These are phyloP conservation scores for Debaryomyces castellii DNA, from an alignment of 805 yeast species.

Conservation along the genomic window DNA sequence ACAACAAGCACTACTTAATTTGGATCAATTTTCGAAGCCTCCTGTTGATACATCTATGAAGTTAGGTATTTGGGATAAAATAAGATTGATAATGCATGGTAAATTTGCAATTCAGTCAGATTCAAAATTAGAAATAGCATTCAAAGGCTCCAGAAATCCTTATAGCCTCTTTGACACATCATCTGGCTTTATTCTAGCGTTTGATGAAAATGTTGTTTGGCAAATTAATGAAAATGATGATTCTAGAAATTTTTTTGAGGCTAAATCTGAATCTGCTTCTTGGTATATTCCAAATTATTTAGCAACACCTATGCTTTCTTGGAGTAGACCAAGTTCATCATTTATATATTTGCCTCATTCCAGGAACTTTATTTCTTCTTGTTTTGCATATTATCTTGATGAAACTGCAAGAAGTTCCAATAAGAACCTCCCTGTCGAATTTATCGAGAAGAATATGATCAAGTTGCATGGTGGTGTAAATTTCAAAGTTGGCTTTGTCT, in stretches of 20 bases:
- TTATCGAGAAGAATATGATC: slow-evolving; percentile 46
- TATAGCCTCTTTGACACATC: slow-evolving; percentile 63
- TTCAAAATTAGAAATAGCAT: slow-evolving; percentile 52
- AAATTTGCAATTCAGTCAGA: slow-evolving; percentile 52
- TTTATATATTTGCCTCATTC: slow-evolving; percentile 48
- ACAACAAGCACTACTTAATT: slow-evolving; percentile 71
- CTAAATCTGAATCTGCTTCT: slow-evolving; percentile 58
- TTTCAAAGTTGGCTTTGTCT: slow-evolving; percentile 49
- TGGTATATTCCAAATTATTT: slow-evolving; percentile 79
- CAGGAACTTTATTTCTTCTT: slow-evolving; percentile 41
- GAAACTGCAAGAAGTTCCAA: slow-evolving; percentile 10
- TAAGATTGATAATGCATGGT: slow-evolving; percentile 76
- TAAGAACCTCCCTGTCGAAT: not conserved
- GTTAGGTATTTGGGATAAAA: slow-evolving; percentile 91
- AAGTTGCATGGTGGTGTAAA: slow-evolving; percentile 60
- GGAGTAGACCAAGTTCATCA: slow-evolving; percentile 53
- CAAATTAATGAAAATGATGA: slow-evolving; percentile 65
- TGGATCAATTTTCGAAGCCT: slow-evolving; percentile 86
- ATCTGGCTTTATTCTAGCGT: slow-evolving; percentile 77
- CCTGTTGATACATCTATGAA: slow-evolving; percentile 84
- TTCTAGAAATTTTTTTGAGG: slow-evolving; percentile 64
- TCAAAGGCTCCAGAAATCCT: slow-evolving; percentile 80
- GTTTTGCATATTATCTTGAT: slow-evolving; percentile 50
- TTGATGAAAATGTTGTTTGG: slow-evolving; percentile 61
- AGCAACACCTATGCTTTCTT: slow-evolving; percentile 47